Base-by-base conservation (phyloP, 495 filamentous ascomycete species). In the Annulohypoxylon bovei region DNA sequence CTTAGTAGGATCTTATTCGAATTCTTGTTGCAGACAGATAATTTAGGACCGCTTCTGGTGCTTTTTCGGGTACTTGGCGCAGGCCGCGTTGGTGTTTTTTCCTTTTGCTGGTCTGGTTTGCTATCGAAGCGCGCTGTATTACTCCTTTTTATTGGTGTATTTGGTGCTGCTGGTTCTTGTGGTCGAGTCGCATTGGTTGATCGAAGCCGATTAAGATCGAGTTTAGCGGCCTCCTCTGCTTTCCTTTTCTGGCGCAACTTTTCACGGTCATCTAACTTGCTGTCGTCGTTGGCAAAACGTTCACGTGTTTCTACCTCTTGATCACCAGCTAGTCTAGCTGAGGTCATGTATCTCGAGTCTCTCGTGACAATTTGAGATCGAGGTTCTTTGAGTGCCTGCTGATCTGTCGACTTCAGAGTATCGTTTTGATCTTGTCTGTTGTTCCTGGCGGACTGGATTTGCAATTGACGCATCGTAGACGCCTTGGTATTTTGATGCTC, bases 401-500 rank as follows among this genome's bases (percentile, higher is more conserved):
- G 12, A 3, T 54, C 50, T 20, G 27, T 33, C 14, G 16, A 2
- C 28, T 20, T 54, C 23, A 27, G n/a, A 54, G 0, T 14, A 0
- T 54, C 30, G 28, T 4, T 54, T 20, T 35, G 27, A 33, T 54
- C n/a, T 16, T 20, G 50, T 33, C 18, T 35, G n/a, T 8, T 18
- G 27, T 16, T 14, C 28, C 18, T 16, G 8, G 20, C 25, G 6
- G n/a, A 9, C 25, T 30, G 6, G 25, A 22, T n/a, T 52, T 52
- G 30, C 30, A 32, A 32, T 32, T 32, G 39, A 30, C 25, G 47
- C 47, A 30, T 33, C 1, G 28, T 16, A 35, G 50, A 54, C 7
- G 50, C 50, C 11, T 27, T 54, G 28, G 50, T 54, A 7, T 25
- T 54, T 32, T 35, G 50, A 22, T 54, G 50, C 11, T 54, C 50